These are phyloP conservation scores for Botrytis pseudocinerea DNA, from an alignment of 2,329 filamentous ascomycete species.

Conservation along the genomic window DNA sequence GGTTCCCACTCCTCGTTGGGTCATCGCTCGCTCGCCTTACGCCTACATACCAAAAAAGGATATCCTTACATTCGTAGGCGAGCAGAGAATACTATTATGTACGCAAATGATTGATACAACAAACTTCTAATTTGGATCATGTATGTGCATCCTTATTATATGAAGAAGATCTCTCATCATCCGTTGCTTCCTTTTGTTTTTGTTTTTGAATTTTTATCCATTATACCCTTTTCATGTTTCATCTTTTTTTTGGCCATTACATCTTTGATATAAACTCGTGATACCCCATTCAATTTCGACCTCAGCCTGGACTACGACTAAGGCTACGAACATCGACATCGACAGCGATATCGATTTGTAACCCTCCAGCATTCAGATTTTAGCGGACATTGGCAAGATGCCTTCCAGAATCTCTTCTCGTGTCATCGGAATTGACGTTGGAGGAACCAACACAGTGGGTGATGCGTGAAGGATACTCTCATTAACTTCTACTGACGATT, in stretches of 20 bases:
- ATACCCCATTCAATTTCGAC: background rate
- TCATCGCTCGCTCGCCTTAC: conserved; percentile 12
- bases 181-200: background rate
- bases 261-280: background rate
- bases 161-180: background rate
- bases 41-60: conserved; percentile 17
- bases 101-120: conserved; percentile 9
- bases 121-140: conserved; percentile 3
- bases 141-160: background rate
- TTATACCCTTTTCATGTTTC: background rate
- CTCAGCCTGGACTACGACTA: background rate
- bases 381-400: conserved; percentile 21
- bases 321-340: background rate
- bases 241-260: background rate
- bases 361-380: background rate
- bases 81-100: conserved; percentile 14
- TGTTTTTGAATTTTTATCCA: background rate
- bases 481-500: background rate
- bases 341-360: background rate
- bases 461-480: background rate
- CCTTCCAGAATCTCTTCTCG: conserved; percentile 32
- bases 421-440: conserved; percentile 52
- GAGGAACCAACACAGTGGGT: conserved; percentile 55
- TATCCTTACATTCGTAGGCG: conserved; percentile 14
- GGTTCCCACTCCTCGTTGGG: conserved; percentile 14